These are phyloP conservation scores for Penicillium verhagenii DNA, from an alignment of 495 filamentous ascomycete species.

Conservation along the genomic window DNA sequence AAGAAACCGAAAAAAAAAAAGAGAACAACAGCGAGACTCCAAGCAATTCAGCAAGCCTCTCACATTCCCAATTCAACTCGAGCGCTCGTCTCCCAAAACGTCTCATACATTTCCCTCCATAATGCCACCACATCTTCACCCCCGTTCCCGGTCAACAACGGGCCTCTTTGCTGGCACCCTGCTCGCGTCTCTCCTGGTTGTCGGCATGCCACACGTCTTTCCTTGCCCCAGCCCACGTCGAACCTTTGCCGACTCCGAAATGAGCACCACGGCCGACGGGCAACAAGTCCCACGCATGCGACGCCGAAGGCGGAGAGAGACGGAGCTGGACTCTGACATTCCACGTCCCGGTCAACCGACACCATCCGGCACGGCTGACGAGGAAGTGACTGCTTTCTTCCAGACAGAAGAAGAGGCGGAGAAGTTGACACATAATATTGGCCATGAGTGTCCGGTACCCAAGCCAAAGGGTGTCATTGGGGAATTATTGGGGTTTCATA, in stretches of 20 bases:
- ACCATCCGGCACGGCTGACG: conserved; percentile 29
- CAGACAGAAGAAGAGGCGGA: conserved; percentile 47
- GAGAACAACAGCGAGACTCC: conserved; percentile 15
- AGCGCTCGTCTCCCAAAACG: background rate
- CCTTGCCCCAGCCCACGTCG: conserved; percentile 86
- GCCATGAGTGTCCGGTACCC: conserved; percentile 73
- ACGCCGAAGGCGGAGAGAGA: conserved; percentile 34
- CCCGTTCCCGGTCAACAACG: conserved; percentile 83
- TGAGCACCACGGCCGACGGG: conserved; percentile 48
- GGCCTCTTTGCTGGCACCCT: conserved; percentile 96
- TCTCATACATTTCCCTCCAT: background rate
- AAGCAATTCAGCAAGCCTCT: conserved; percentile 1
- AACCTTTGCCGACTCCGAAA: conserved; percentile 68
- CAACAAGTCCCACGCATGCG: conserved; percentile 40
- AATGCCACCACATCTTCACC: conserved; percentile 92
- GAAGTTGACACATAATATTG: conserved; percentile 28
- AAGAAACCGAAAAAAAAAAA: conserved; percentile 19
- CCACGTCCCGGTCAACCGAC: conserved; percentile 15
- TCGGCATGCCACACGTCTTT: conserved; percentile 86
- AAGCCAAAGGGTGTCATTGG: conserved; percentile 77
- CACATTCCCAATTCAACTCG: background rate
- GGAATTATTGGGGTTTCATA: conserved; percentile 65
- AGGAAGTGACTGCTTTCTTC: conserved; percentile 45
- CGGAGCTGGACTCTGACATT: conserved; percentile 25
- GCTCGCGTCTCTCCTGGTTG: conserved; percentile 84